Conservation (phyloP, 768 basidiomycete species). For the Amanita molliuscula region DNA sequence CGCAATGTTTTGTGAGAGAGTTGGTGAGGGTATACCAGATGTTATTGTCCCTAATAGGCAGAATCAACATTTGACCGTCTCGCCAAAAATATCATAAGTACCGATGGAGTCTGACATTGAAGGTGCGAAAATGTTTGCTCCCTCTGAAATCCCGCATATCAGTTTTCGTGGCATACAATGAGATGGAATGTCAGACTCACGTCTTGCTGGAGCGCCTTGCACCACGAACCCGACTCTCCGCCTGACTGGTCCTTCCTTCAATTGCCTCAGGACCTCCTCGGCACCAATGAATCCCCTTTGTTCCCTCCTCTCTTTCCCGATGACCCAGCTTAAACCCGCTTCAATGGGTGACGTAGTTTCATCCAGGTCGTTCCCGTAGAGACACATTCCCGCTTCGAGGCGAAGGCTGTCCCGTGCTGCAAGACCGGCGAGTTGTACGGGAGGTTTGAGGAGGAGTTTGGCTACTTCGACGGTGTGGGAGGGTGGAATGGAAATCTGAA, state of each 20-base stretch:
- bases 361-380: slow-evolving; percentile 91
- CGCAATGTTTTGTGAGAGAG: slow-evolving; percentile 83
- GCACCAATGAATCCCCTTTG: slow-evolving; percentile 67
- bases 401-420: slow-evolving; percentile 92
- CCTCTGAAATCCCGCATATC: slow-evolving; percentile 36
- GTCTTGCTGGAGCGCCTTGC: slow-evolving; percentile 78
- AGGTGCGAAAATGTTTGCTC: slow-evolving; percentile 61
- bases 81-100: too few species aligned
- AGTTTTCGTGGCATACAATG: not conserved
- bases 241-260: slow-evolving; percentile 70
- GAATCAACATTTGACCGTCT: too few species aligned
- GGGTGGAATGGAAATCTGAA: slow-evolving; percentile 82
- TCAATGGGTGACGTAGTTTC: slow-evolving; percentile 83
- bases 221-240: slow-evolving; percentile 77
- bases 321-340: slow-evolving; percentile 88
- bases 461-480: slow-evolving; percentile 65
- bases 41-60: slow-evolving; percentile 56
- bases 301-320: slow-evolving; percentile 79
- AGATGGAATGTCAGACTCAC: slow-evolving; percentile 29
- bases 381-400: slow-evolving; percentile 92
- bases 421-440: slow-evolving; percentile 80
- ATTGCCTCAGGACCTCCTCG: slow-evolving; percentile 56
- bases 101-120: slow-evolving; percentile 50
- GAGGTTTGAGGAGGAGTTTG: slow-evolving; percentile 45
- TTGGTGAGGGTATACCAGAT: slow-evolving; percentile 93